Conservation (phyloP, 345 rosid genomes). For the Camelina hispida region DNA sequence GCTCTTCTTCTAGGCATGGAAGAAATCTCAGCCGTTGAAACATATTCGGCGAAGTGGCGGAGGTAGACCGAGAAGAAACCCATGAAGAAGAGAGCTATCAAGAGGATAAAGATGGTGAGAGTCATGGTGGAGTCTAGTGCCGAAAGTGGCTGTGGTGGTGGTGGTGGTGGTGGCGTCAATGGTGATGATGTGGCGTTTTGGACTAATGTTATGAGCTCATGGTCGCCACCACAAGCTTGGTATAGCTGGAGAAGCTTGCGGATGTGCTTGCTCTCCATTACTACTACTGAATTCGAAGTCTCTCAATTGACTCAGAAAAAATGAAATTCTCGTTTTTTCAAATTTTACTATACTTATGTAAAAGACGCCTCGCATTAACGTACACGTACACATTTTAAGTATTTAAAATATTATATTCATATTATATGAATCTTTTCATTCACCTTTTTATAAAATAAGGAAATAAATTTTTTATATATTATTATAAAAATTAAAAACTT, state of each 20-base stretch:
- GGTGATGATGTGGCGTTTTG: slow-evolving; percentile 27
- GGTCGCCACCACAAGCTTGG: neutral
- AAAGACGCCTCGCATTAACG: neutral
- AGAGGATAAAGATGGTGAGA: slow-evolving; percentile 54
- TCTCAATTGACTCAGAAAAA: neutral
- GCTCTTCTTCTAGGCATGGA: slow-evolving; percentile 13
- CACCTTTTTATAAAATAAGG: no score
- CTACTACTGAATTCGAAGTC: neutral
- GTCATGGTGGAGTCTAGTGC: slow-evolving; percentile 53
- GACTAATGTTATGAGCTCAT: slow-evolving; percentile 14
- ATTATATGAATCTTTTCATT: no score
- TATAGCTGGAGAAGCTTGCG: slow-evolving; percentile 33
- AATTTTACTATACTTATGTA: neutral
- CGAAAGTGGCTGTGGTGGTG: neutral
- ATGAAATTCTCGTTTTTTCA: no score
- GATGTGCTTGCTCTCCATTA: slow-evolving; percentile 22
- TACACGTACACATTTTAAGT: slow-evolving; percentile 12
- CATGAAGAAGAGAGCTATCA: slow-evolving; percentile 61
- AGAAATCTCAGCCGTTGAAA: slow-evolving; percentile 15
- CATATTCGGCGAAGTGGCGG: slow-evolving; percentile 47
- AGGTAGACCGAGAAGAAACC: slow-evolving; percentile 64
- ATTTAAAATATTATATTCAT: no score
- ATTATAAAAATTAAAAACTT: no score
- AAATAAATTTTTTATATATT: no score
- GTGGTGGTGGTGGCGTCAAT: slow-evolving; percentile 25